A percentile compares a stretch with the other conserved stretches of the same genome.
phyloP scores from a whole-genome alignment of 75 land plant species.

The Cunninghamia lanceolata region DNA sequence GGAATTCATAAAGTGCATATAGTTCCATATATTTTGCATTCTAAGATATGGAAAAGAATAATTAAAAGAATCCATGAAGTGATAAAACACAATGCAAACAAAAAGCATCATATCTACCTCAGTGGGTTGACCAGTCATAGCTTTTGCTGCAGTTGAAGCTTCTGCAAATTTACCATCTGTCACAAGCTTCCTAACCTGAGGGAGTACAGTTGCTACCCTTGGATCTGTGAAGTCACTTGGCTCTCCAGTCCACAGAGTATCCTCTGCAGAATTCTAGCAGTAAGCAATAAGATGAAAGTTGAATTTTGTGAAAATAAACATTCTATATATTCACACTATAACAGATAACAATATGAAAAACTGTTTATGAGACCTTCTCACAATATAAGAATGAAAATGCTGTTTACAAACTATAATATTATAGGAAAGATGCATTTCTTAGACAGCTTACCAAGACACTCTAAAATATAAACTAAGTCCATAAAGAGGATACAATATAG shows the following conservation, averaged over 20 bases:
- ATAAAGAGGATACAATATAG: background rate
- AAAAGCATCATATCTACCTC: conserved; percentile 39
- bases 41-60: background rate
- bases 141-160: conserved; percentile 55
- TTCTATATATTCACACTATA: background rate
- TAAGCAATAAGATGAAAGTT: background rate
- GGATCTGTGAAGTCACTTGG: conserved; percentile 80
- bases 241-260: conserved; percentile 83
- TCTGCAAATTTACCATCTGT: conserved; percentile 52
- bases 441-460: background rate
- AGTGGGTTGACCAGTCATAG: conserved; percentile 56
- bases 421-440: background rate
- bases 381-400: background rate
- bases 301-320: background rate
- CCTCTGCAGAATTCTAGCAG: conserved; percentile 44
- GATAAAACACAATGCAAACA: background rate
- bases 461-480: background rate
- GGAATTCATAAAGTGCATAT: background rate
- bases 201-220: conserved; percentile 39
- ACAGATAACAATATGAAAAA: background rate
- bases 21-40: background rate
- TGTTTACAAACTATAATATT: background rate
- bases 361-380: background rate
- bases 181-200: conserved; percentile 77
- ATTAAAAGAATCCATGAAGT: background rate